These are phyloP conservation scores for Ramalina peruviana DNA, from an alignment of 495 filamentous ascomycete species.

Conservation along the genomic window DNA sequence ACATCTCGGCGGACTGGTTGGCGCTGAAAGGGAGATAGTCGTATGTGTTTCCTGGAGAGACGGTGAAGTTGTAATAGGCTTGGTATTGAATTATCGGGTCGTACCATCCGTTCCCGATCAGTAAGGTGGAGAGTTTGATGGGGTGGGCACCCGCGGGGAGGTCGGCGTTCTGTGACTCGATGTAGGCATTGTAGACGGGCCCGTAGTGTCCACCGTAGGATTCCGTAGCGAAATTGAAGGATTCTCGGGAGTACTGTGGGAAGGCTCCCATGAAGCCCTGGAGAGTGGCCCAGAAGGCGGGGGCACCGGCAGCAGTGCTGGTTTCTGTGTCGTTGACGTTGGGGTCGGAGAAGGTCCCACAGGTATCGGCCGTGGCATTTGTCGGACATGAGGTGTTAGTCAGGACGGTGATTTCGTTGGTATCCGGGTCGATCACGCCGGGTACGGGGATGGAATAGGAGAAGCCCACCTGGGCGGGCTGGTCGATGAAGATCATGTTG, in stretches of 20 bases:
- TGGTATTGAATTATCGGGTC: slow-evolving; percentile 56
- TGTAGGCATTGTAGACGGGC: slow-evolving; percentile 48
- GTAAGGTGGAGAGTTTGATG: slow-evolving; percentile 36
- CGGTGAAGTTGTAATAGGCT: slow-evolving; percentile 51
- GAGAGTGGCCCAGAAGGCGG: slow-evolving; percentile 34
- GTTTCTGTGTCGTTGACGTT: slow-evolving; percentile 32
- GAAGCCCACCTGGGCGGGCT: slow-evolving; percentile 50
- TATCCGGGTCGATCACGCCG: slow-evolving; percentile 32
- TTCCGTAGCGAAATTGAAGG: slow-evolving; percentile 41
- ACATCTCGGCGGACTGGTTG: slow-evolving; percentile 31
- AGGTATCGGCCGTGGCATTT: slow-evolving; percentile 40
- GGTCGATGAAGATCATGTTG: slow-evolving; percentile 40
- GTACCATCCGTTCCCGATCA: slow-evolving; percentile 60
- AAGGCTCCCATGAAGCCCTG: slow-evolving; percentile 53
- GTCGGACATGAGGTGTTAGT: slow-evolving; percentile 47
- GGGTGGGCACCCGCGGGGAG: slow-evolving; percentile 19
- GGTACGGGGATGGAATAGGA: slow-evolving; percentile 35
- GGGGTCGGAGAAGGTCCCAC: slow-evolving; percentile 32
- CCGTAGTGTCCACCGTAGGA: slow-evolving; percentile 58
- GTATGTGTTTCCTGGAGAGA: slow-evolving; percentile 54
- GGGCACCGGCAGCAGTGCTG: neutral
- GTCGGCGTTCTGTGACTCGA: slow-evolving; percentile 49
- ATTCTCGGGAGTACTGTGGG: slow-evolving; percentile 41
- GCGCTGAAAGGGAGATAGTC: slow-evolving; percentile 50
- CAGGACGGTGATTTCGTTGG: slow-evolving; percentile 29